phyloP scores from a whole-genome alignment of 345 rosid species.

The Turritis glabra region DNA sequence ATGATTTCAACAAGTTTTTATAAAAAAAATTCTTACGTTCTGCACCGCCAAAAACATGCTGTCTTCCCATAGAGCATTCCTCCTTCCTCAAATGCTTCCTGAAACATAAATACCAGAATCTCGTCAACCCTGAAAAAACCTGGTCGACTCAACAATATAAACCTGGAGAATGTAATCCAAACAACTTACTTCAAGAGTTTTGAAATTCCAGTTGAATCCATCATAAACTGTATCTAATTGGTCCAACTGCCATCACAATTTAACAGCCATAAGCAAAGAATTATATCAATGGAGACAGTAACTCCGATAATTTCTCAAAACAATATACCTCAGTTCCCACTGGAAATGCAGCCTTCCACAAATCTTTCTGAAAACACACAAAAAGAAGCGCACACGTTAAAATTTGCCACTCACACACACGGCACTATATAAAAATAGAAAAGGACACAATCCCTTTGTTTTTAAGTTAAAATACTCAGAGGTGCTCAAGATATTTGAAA shows the following conservation, averaged over 20 bases:
- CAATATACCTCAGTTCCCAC: conserved; percentile 52
- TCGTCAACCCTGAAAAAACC: neutral
- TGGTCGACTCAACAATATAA: neutral
- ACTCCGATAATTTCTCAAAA: neutral
- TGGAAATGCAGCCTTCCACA: neutral
- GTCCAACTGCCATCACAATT: conserved; percentile 64
- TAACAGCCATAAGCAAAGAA: conserved; percentile 6
- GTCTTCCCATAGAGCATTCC: conserved; percentile 69
- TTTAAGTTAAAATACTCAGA: too few relatives aligned
- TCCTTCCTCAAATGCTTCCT: conserved; percentile 90
- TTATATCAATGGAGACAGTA: neutral
- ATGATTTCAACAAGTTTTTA: too few relatives aligned
- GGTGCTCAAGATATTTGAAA: too few relatives aligned
- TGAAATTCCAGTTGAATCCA: conserved; percentile 72
- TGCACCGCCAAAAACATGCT: conserved; percentile 74
- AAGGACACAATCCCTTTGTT: too few relatives aligned
- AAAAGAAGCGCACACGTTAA: neutral
- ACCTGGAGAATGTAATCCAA: neutral
- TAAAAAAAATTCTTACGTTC: conserved; percentile 66
- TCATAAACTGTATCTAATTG: conserved; percentile 59
- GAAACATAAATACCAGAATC: conserved; percentile 13
- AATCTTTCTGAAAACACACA: neutral
- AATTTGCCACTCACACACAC: too few relatives aligned
- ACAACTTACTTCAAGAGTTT: conserved; percentile 76
- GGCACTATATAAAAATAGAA: too few relatives aligned